Conservation (phyloP, 352 stramenopile species). For the Globisporangium recalcitrans region DNA sequence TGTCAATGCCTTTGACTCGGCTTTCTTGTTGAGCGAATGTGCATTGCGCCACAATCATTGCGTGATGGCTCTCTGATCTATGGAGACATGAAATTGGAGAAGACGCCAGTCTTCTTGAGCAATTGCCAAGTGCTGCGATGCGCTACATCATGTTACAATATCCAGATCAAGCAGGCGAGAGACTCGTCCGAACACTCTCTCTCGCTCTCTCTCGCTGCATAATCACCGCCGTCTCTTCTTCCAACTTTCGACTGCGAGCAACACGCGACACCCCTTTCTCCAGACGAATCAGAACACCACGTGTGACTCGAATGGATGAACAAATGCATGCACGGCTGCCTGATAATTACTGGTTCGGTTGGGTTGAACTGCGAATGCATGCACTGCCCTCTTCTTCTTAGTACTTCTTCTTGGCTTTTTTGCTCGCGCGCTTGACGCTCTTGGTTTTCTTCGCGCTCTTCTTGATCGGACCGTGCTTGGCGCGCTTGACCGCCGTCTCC, state of each 20-base stretch:
- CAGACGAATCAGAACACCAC: not conserved
- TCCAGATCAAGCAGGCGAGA: not conserved
- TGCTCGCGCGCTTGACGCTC: constrained; percentile 5
- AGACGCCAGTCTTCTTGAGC: not conserved
- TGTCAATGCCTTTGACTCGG: not conserved
- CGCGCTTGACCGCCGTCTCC: constrained; percentile 14
- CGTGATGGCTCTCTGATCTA: not conserved
- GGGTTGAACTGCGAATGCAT: too few relatives aligned
- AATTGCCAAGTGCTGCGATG: not conserved
- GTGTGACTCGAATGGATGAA: not conserved
- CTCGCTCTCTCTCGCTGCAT: not conserved
- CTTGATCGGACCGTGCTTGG: constrained; percentile 9
- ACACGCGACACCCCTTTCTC: not conserved
- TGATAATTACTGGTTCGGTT: constrained; percentile 4
- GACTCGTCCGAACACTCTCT: too few relatives aligned
- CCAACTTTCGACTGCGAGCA: not conserved
- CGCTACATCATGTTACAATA: not conserved
- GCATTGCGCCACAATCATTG: not conserved
- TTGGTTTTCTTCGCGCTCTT: constrained; percentile 6
- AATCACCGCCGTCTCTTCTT: not conserved
- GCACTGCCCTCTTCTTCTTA: not conserved
- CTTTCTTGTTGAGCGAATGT: not conserved
- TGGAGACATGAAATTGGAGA: not conserved
- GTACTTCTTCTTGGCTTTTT: constrained; percentile 11
- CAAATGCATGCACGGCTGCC: not conserved